These are phyloP conservation scores for Fusarium illudens DNA, from an alignment of 2,329 filamentous ascomycete genomes.

Conservation along the genomic window DNA sequence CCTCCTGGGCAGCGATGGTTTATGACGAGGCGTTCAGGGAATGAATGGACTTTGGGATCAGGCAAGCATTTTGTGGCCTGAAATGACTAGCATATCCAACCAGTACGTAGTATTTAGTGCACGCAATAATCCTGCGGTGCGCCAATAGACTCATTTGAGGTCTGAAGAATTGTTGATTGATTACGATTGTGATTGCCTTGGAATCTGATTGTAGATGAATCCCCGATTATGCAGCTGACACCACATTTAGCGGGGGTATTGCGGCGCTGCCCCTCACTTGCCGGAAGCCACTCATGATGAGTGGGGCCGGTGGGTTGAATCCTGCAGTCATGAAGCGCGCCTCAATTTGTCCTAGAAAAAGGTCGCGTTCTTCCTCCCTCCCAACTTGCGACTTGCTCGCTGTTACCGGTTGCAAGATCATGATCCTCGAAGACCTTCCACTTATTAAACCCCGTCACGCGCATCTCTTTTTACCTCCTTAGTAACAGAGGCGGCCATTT, in stretches of 20 bases:
- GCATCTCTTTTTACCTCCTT: conserved; percentile 36
- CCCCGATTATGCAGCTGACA: neutral
- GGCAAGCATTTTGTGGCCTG: conserved; percentile 29
- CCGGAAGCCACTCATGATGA: conserved; percentile 17
- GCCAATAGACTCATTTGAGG: conserved; percentile 35
- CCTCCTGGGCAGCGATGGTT: conserved; percentile 50
- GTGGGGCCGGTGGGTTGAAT: conserved; percentile 17
- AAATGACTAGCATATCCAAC: conserved; percentile 27
- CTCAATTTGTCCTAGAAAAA: conserved; percentile 15
- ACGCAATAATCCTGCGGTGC: conserved; percentile 6
- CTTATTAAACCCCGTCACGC: conserved; percentile 2
- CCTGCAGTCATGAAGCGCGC: conserved; percentile 16
- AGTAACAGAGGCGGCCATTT: conserved; percentile 1
- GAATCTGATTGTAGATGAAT: neutral
- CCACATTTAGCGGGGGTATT: conserved; percentile 10
- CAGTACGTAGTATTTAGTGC: conserved; percentile 33
- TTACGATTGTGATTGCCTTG: neutral
- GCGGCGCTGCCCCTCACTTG: conserved; percentile 21
- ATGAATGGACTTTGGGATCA: conserved; percentile 26
- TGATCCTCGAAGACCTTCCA: conserved; percentile 14
- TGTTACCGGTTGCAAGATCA: conserved; percentile 19
- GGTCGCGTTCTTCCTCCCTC: neutral
- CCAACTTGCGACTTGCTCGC: neutral
- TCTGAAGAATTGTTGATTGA: conserved; percentile 15
- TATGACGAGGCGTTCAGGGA: conserved; percentile 63